Evolutionary conservation across 2,329 filamentous ascomycete genomes (phyloP).

Genomic region (Trichoderma semiorbis): DNA sequence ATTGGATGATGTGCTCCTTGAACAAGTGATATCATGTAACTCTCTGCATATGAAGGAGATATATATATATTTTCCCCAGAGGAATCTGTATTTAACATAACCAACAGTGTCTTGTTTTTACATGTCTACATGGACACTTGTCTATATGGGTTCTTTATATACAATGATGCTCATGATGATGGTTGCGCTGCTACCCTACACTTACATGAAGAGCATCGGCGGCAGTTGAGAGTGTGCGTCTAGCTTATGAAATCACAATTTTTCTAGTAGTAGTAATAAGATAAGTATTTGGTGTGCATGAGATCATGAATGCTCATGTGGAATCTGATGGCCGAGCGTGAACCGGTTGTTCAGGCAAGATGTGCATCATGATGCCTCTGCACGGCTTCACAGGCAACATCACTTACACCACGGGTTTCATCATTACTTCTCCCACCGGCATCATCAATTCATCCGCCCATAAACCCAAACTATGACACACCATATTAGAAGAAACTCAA

Average conservation of each 20-base stretch:
- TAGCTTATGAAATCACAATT: background rate
- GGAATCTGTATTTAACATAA: background rate
- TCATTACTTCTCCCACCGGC: background rate
- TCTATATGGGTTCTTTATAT: background rate
- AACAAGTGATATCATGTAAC: background rate
- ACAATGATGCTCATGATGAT: background rate
- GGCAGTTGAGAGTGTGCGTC: background rate
- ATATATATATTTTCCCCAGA: fast-evolving
- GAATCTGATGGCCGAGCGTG: background rate
- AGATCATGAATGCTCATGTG: background rate
- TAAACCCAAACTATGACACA: background rate
- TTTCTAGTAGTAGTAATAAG: background rate
- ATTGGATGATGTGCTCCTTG: background rate
- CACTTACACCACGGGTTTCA: background rate
- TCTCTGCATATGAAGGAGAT: background rate
- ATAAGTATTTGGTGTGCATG: background rate
- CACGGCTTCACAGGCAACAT: background rate
- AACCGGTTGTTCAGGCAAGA: background rate
- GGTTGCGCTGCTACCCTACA: background rate
- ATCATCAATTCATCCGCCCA: background rate
- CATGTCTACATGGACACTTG: background rate
- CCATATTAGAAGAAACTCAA: background rate
- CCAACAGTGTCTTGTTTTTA: background rate
- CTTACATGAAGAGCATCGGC: background rate
- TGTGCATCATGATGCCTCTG: background rate